phyloP scores from a whole-genome alignment of 2,329 filamentous ascomycete species.

The Aspergillus melleus region DNA sequence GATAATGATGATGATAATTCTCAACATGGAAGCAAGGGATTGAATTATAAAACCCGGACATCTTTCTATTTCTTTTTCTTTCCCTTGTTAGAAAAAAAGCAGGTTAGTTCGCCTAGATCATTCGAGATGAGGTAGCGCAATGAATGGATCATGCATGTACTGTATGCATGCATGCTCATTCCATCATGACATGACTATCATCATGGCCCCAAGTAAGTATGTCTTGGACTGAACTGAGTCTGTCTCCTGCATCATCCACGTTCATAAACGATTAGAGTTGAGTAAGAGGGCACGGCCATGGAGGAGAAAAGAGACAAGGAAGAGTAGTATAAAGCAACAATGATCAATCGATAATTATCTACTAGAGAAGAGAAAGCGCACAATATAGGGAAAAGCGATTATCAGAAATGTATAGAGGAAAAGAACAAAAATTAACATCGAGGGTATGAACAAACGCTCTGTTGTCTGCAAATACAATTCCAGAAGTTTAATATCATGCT shows the following conservation, averaged over 20 bases:
- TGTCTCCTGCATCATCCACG: too few species aligned
- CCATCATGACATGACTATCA: background rate
- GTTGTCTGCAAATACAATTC: constrained; percentile 32
- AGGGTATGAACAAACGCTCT: constrained; percentile 10
- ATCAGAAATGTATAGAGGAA: too few species aligned
- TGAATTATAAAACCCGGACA: too few species aligned
- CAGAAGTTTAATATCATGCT: constrained; percentile 30
- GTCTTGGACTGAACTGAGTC: too few species aligned
- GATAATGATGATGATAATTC: too few species aligned
- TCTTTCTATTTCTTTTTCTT: too few species aligned
- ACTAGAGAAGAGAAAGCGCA: background rate
- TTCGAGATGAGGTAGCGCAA: background rate
- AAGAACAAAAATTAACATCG: background rate
- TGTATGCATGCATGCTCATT: background rate
- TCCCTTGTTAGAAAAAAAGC: too few species aligned
- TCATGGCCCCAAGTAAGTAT: background rate
- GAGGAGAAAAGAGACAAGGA: background rate
- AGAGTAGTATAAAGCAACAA: background rate
- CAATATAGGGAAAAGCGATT: background rate
- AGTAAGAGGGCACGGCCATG: too few species aligned
- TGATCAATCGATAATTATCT: background rate
- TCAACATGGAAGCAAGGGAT: too few species aligned
- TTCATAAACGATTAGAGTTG: background rate
- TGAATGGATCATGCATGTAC: background rate
- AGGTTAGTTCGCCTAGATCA: too few species aligned